Conservation (phyloP, 1,284 basidiomycete genomes). For the Cutaneotrichosporon cutaneum region DNA sequence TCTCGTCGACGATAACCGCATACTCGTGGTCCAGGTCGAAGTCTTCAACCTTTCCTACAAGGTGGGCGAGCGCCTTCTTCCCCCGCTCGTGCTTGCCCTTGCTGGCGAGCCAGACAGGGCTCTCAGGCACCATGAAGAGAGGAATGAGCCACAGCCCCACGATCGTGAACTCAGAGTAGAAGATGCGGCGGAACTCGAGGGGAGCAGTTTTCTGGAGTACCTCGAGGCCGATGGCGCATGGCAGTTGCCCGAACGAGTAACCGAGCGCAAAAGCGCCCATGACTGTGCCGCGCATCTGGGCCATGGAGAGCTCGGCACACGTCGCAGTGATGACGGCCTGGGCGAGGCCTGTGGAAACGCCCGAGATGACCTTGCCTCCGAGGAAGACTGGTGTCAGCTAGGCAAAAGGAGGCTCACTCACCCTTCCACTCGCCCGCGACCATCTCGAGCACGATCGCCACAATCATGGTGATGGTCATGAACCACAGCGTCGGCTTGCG, state of each 20-base stretch:
- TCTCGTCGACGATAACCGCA: constrained; percentile 16
- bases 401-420: neutral
- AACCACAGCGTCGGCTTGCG: constrained; percentile 6
- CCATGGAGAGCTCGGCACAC: constrained; percentile 13
- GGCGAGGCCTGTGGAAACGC: constrained; percentile 22
- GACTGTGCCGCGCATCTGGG: constrained; percentile 11
- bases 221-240: constrained; percentile 11
- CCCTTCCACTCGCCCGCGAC: constrained; percentile 30
- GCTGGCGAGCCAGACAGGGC: constrained; percentile 14
- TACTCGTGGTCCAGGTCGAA: constrained; percentile 26
- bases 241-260: constrained; percentile 8
- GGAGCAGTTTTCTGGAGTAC: constrained; percentile 12
- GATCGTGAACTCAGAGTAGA: constrained; percentile 21
- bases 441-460: constrained; percentile 25
- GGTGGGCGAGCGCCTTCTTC: constrained; percentile 14
- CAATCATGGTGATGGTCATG: constrained; percentile 10
- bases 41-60: constrained; percentile 22
- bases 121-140: constrained; percentile 14
- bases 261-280: constrained; percentile 9
- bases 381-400: constrained; percentile 23
- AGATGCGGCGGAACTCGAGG: constrained; percentile 10
- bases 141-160: constrained; percentile 17
- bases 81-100: constrained; percentile 23
- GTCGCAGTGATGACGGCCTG: constrained; percentile 3
- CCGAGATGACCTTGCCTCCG: constrained; percentile 33